Evolutionary conservation across 177 flowering plant genomes (phyloP), one percentile per base, ranked within the genome.

Genomic region (Vitis hybrid): DNA sequence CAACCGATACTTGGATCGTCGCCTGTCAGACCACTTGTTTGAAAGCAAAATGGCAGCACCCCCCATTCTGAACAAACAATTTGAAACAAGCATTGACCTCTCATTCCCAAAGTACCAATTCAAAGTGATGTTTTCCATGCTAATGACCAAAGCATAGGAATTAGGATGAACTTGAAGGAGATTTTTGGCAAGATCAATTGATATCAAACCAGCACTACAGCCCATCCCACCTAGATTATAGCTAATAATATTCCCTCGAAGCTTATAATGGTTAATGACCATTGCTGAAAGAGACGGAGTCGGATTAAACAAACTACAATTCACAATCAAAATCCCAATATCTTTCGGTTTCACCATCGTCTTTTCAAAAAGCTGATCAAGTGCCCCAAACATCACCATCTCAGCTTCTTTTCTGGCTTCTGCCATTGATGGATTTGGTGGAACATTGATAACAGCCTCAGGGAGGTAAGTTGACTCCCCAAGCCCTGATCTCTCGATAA

Each of bases 191-290:
- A 89, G 91, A 74, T 84, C 88, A 59, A 89, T 83, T 0, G 91
- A 82, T 18, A 87, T 89, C 75, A 89, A 67, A 52, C 93, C 93
- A 58, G 93, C 89, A 73, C 93, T 89, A 61, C 93, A 89, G 6
- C 92, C 92, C 92, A 89, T 89, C 3, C 93, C 93, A 50, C 88
- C 89, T 1, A 89, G 78, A 75, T 85, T 89, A 66, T 73, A 87
- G 74, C 83, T 84, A 17, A 74, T 21, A 13, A 87, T 82, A 56
- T 89, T 85, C 46, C 89, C 89, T 66, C 90, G 60, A 6, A 87
- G 89, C 82, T 84, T 85, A 79, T 85, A 89, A 68, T 87, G 90
- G 65, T 89, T 89, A 11, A 89, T 77, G 19, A 89, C 68, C 91
- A 87, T 85, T 10, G 92, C 87, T 15, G 92, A 85, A 9, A 87